Conservation (phyloP, 2,329 filamentous ascomycete genomes). For the Massarina eburnea region DNA sequence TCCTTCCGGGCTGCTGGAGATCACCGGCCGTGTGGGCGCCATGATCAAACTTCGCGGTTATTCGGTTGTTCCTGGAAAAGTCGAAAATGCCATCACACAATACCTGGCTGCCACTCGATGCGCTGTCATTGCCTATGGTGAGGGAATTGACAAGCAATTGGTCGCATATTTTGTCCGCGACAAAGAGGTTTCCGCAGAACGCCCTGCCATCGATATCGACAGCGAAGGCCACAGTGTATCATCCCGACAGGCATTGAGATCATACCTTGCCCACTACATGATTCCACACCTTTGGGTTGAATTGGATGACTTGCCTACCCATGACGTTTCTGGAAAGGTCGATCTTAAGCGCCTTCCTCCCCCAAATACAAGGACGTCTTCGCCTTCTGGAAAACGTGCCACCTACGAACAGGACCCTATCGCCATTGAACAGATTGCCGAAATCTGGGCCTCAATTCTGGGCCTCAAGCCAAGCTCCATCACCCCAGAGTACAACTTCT, state of each 20-base stretch:
- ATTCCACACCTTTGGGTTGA: conserved; percentile 78
- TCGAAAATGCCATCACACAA: conserved; percentile 71
- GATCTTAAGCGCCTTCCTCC: conserved; percentile 71
- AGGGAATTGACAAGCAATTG: conserved; percentile 73
- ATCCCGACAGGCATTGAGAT: conserved; percentile 65
- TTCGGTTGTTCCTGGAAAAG: conserved; percentile 74
- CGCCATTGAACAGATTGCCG: conserved; percentile 66
- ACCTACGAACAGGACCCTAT: conserved; percentile 65
- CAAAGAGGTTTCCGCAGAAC: conserved; percentile 58
- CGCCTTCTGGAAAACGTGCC: conserved; percentile 47
- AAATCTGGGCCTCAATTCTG: conserved; percentile 71
- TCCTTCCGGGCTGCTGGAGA: conserved; percentile 69
- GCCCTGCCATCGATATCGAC: conserved; percentile 66
- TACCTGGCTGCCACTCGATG: conserved; percentile 71
- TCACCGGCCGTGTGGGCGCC: conserved; percentile 72
- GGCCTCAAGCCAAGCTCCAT: conserved; percentile 65
- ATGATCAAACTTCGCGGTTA: conserved; percentile 84
- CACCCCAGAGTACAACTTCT: conserved; percentile 73
- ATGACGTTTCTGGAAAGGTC: conserved; percentile 77
- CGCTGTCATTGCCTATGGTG: conserved; percentile 72
- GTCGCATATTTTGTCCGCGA: conserved; percentile 77
- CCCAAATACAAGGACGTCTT: conserved; percentile 51
- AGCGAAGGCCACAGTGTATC: conserved; percentile 71
- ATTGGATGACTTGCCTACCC: conserved; percentile 69
- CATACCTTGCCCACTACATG: conserved; percentile 79